Evolutionary conservation across 768 basidiomycete species (phyloP), one percentile per base, ranked within the genome.

Genomic region (Russula emetica): DNA sequence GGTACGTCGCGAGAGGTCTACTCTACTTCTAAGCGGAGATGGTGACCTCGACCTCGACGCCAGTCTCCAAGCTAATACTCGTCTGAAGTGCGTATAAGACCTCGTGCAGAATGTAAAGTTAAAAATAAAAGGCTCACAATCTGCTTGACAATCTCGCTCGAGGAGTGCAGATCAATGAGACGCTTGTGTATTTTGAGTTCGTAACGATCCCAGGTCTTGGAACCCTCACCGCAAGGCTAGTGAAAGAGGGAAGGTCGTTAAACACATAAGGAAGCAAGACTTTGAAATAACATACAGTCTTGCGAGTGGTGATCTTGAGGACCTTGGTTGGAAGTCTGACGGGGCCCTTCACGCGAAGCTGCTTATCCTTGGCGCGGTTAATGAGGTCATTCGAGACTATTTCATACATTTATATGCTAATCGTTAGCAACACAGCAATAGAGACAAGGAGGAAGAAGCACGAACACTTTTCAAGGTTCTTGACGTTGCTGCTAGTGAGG

Each of bases 121-220:
- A 20, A 53, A n/a, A 22, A 20, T 0, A 16, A 22, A 26, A 20
- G 10, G 81, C 93, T 74, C 70, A 98, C 96, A 74, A 99, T 99
- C 80, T 98, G 96, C 85, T 98, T 99, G 81, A 99, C 97, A 70
- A 98, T 90, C 80, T 98, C 97, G 76, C 92, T 92, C 67, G 95
- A 96, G 57, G 97, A 95, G 83, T 96, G 93, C 71, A 99, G 82
- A 82, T 99, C 97, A 73, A 99, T 98, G 76, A 99, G 84, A 73
- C 97, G 92, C 82, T 99, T 99, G 88, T 99, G 96, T 67, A 99
- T 83, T 83, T 95, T 95, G 80, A 99, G 88, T 80, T 99, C 96
- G 80, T 94, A 98, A 72, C 92, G 87, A 80, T 99, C 97, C 97
- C 97, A 99, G 75, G 97, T 99, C 88, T 99, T 99, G 71, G 97